Conservation (phyloP, 139 green algal species). For the Chlorella sp. region DNA sequence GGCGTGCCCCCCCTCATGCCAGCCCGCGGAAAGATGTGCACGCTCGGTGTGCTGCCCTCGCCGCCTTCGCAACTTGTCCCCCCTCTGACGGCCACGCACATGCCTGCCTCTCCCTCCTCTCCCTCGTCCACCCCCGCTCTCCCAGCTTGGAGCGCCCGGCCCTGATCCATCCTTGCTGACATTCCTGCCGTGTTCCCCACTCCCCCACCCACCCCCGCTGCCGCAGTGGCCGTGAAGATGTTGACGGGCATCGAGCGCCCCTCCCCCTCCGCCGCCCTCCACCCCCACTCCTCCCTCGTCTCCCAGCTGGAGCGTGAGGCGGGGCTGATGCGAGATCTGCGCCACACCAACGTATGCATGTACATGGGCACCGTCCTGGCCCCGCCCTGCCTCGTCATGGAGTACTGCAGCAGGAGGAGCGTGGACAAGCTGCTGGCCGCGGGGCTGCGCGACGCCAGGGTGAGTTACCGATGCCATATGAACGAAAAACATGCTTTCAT, state of each 20-base stretch:
- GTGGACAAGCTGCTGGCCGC: constrained; percentile 51
- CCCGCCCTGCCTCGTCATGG: constrained; percentile 55
- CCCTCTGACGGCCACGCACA: too few relatives aligned
- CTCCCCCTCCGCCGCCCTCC: background rate
- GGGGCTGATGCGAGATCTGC: constrained; percentile 53
- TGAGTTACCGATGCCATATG: background rate
- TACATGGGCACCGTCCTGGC: constrained; percentile 58
- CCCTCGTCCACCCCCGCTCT: too few relatives aligned
- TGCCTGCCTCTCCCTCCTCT: too few relatives aligned
- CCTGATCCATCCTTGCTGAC: too few relatives aligned
- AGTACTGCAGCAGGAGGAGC: constrained; percentile 52
- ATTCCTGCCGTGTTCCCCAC: background rate
- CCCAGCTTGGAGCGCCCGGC: too few relatives aligned
- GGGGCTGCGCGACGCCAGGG: background rate
- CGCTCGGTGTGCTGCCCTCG: too few relatives aligned
- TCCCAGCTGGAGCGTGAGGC: constrained; percentile 39
- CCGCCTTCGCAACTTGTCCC: too few relatives aligned
- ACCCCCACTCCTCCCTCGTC: background rate
- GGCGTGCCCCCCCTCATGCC: too few relatives aligned
- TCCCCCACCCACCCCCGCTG: background rate
- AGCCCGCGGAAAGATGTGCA: too few relatives aligned
- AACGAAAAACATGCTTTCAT: too few relatives aligned
- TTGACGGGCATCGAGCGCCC: background rate
- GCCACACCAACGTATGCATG: constrained; percentile 63
- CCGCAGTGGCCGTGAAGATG: background rate